These are phyloP conservation scores for Globisporangium nunn DNA, from an alignment of 352 stramenopile genomes.

Conservation along the genomic window DNA sequence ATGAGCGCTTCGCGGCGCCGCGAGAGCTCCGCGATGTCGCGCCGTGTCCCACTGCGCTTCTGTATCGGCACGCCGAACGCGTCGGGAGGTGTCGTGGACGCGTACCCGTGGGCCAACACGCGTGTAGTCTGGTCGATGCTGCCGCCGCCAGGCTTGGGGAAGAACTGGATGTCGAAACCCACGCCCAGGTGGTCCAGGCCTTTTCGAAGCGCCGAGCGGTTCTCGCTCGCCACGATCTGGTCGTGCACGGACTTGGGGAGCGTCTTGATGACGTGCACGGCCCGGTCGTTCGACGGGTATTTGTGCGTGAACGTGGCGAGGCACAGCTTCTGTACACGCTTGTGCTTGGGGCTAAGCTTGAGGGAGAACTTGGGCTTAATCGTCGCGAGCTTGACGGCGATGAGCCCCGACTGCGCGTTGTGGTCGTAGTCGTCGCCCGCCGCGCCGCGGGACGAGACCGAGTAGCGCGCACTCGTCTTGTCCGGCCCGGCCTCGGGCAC, in stretches of 20 bases:
- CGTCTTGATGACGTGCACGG: constrained; percentile 58
- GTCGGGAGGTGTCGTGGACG: constrained; percentile 28
- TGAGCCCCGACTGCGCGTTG: constrained; percentile 18
- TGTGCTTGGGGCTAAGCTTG: constrained; percentile 25
- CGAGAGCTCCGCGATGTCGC: constrained; percentile 19
- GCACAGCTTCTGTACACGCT: constrained; percentile 45
- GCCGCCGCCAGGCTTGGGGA: constrained; percentile 14
- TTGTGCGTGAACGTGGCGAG: constrained; percentile 40
- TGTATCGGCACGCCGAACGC: constrained; percentile 22
- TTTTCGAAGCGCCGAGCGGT: constrained; percentile 42
- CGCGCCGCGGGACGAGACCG: background rate
- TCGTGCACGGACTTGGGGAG: constrained; percentile 49
- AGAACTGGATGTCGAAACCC: constrained; percentile 54
- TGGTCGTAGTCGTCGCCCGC: background rate
- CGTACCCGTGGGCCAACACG: constrained; percentile 57
- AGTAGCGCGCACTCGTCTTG: background rate
- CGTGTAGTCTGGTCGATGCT: constrained; percentile 28
- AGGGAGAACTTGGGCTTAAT: constrained; percentile 21
- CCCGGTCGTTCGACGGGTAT: constrained; percentile 33
- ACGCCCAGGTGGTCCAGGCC: constrained; percentile 55
- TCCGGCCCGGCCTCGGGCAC: constrained; percentile 1
- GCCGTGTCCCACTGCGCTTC: constrained; percentile 4
- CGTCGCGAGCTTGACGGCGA: constrained; percentile 29
- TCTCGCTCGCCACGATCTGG: constrained; percentile 34
- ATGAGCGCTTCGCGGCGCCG: constrained; percentile 34